Evolutionary conservation across 306 rosid species (phyloP).

Genomic region (Sicyos edulis): DNA sequence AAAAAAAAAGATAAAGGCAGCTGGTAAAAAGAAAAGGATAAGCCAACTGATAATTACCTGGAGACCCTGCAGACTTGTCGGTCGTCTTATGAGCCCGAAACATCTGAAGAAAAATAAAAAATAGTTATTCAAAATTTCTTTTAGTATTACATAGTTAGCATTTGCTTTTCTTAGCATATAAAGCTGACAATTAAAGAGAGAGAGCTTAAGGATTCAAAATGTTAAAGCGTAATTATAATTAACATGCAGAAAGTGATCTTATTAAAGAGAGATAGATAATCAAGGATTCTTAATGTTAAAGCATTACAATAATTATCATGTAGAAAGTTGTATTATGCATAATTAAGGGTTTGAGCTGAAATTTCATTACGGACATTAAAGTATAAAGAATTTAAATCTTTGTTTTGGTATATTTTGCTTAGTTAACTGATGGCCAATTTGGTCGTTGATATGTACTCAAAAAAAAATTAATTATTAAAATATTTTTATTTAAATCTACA

Average conservation of each 20-base stretch:
- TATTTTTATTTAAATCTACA: no score
- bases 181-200: slow-evolving; percentile 6
- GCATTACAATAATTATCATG: not conserved
- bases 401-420: not conserved
- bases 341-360: not conserved
- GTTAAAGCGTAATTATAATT: slow-evolving; percentile 12
- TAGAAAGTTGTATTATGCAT: not conserved
- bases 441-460: no score
- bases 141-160: no score
- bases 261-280: not conserved
- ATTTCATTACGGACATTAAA: not conserved
- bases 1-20: slow-evolving; percentile 2
- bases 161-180: slow-evolving; percentile 6
- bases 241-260: not conserved
- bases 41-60: slow-evolving; percentile 11
- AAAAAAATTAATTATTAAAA: no score
- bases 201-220: not conserved
- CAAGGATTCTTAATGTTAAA: not conserved
- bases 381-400: not conserved
- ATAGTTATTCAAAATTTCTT: no score
- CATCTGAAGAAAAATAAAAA: not conserved
- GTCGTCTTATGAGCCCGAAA: slow-evolving; percentile 13
- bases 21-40: slow-evolving; percentile 13
- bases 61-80: slow-evolving; percentile 12
- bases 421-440: not conserved